Percentiles rank a stretch among this genome's conserved stretches.
Evolutionary conservation across 192 early-diverging fungal species (phyloP).

Genomic region (Dissophora globulifera): DNA sequence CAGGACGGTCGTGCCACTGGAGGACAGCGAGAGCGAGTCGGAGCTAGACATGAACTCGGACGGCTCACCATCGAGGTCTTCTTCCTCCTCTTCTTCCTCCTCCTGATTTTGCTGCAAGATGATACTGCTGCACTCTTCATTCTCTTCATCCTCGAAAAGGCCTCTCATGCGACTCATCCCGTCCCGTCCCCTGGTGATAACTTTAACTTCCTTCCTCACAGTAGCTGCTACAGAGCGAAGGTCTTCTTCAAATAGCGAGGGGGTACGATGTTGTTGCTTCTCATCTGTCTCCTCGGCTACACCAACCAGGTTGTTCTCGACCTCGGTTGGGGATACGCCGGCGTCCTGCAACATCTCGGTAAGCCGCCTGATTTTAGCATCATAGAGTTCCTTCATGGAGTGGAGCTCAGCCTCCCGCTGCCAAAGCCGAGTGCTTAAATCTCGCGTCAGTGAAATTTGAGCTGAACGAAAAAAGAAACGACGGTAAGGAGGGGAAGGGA

Average conservation of each 20-base stretch:
- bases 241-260: no score
- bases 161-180: conserved; percentile 11
- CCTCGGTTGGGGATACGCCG: conserved; percentile 46
- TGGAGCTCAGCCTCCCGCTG: conserved; percentile 51
- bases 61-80: conserved; percentile 11
- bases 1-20: conserved; percentile 26
- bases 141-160: conserved; percentile 22
- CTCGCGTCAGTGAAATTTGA: conserved; percentile 32
- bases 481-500: no score
- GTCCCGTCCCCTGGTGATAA: not conserved
- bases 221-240: no score
- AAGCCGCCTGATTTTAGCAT: conserved; percentile 42
- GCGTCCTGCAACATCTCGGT: conserved; percentile 54
- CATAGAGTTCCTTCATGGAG: conserved; percentile 51
- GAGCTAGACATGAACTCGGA: conserved; percentile 37
- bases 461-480: no score
- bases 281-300: conserved; percentile 29
- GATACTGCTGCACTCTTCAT: conserved; percentile 20
- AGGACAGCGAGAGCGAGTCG: conserved; percentile 16
- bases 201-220: no score
- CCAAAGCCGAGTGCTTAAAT: conserved; percentile 50
- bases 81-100: conserved; percentile 1
- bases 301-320: conserved; percentile 45
- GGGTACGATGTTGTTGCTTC: no score
- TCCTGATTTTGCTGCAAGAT: not conserved